Evolutionary conservation across 228 moss, liverwort and hornwort species (phyloP).

Genomic region (Sphagnum fallax): DNA sequence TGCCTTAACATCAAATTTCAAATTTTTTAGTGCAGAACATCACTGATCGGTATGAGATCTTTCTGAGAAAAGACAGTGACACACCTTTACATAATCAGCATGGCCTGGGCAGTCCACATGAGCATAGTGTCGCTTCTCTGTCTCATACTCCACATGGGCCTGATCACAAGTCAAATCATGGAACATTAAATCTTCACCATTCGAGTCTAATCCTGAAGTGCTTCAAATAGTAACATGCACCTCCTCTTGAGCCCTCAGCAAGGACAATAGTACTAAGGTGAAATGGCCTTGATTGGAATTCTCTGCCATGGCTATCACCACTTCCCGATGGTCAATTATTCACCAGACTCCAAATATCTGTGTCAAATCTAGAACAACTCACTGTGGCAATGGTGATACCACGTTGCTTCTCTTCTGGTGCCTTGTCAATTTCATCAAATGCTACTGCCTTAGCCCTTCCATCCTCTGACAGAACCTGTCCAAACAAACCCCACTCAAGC

Average conservation of each 20-base stretch:
- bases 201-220: too few relatives aligned
- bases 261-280: too few relatives aligned
- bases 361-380: conserved; percentile 6
- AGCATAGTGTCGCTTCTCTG: conserved; percentile 66
- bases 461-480: conserved; percentile 51
- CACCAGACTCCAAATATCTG: too few relatives aligned
- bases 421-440: conserved; percentile 89
- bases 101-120: conserved; percentile 94
- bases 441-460: conserved; percentile 72
- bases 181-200: too few relatives aligned
- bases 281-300: too few relatives aligned
- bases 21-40: too few relatives aligned
- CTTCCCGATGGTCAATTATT: too few relatives aligned
- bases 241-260: too few relatives aligned
- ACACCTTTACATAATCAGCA: conserved; percentile 91
- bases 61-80: not conserved
- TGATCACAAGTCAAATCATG: conserved; percentile 13
- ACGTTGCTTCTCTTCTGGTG: conserved; percentile 88
- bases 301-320: too few relatives aligned
- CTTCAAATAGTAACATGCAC: too few relatives aligned
- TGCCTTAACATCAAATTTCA: too few relatives aligned
- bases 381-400: conserved; percentile 95
- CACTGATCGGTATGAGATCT: too few relatives aligned
- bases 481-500: not conserved
- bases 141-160: conserved; percentile 89